phyloP scores from a whole-genome alignment of 768 basidiomycete species.

The Cantharellus anzutake region DNA sequence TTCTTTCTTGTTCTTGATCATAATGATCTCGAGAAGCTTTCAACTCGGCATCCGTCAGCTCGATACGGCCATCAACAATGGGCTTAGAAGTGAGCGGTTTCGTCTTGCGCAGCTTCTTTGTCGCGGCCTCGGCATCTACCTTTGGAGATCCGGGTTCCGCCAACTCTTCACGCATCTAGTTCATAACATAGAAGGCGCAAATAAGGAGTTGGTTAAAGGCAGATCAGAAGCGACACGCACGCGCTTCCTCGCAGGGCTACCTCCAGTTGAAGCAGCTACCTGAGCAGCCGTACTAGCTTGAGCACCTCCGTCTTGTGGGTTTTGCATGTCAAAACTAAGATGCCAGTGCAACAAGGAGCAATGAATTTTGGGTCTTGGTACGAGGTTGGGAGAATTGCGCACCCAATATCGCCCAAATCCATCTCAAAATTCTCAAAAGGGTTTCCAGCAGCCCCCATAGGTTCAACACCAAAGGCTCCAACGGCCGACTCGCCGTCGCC shows the following conservation, averaged over 20 bases:
- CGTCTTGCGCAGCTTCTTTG: conserved; percentile 2
- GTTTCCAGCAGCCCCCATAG: not conserved
- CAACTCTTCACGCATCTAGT: not conserved
- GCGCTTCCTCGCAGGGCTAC: not conserved
- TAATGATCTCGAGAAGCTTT: conserved; percentile 55
- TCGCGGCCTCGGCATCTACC: not conserved
- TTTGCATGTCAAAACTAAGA: no score
- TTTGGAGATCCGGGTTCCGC: not conserved
- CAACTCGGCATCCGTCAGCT: conserved; percentile 67
- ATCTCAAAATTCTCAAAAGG: no score
- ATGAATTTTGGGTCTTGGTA: no score
- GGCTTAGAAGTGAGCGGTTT: conserved; percentile 26
- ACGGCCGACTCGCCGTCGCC: not conserved
- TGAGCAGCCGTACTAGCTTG: no score
- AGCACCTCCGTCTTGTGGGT: no score
- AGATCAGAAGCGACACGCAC: not conserved
- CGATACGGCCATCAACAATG: conserved; percentile 51
- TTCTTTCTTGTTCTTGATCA: conserved; percentile 34
- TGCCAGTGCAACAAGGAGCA: no score
- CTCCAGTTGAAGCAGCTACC: no score
- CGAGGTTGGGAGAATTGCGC: no score
- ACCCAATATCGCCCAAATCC: no score
- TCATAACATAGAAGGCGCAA: not conserved
- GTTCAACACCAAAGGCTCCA: not conserved
- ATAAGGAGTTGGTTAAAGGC: not conserved